A percentile compares a stretch with the other conserved stretches of the same genome.
phyloP scores from a whole-genome alignment of 495 filamentous ascomycete genomes.

The Daldinia vernicosa region DNA sequence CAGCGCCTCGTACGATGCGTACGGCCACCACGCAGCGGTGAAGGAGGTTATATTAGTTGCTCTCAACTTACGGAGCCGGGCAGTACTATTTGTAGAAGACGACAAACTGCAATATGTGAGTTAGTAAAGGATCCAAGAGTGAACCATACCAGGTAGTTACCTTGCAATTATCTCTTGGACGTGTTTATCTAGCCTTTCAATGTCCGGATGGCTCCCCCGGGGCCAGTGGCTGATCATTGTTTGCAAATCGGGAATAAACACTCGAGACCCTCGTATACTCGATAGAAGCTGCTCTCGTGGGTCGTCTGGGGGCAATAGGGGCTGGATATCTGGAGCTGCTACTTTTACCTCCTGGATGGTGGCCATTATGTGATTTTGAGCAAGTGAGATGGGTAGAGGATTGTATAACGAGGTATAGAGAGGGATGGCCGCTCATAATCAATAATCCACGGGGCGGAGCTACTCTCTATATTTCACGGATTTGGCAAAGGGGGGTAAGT shows the following conservation, averaged over 20 bases:
- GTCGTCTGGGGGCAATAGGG: background rate
- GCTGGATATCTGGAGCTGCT: background rate
- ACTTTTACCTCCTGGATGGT: background rate
- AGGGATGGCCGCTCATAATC: background rate
- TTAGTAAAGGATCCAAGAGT: background rate
- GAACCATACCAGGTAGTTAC: background rate
- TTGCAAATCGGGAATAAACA: slow-evolving; percentile 25
- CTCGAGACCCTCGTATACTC: slow-evolving; percentile 14
- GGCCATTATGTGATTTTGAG: slow-evolving; percentile 3
- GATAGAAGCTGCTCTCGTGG: slow-evolving; percentile 8
- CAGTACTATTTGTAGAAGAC: background rate
- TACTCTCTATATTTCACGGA: background rate
- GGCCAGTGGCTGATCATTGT: slow-evolving; percentile 29
- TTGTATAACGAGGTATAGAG: background rate
- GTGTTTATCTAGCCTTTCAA: slow-evolving; percentile 14
- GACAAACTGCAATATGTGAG: background rate
- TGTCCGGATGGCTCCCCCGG: slow-evolving; percentile 9
- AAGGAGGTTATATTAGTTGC: slow-evolving; percentile 3
- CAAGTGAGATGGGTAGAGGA: background rate
- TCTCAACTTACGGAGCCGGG: slow-evolving; percentile 5
- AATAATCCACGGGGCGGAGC: background rate
- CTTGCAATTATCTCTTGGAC: slow-evolving; percentile 9
- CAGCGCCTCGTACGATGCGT: slow-evolving; percentile 22
- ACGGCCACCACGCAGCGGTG: slow-evolving; percentile 29
- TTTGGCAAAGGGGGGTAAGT: background rate